Conservation (phyloP, 306 rosid genomes). For the Lathyrus tuberosus region DNA sequence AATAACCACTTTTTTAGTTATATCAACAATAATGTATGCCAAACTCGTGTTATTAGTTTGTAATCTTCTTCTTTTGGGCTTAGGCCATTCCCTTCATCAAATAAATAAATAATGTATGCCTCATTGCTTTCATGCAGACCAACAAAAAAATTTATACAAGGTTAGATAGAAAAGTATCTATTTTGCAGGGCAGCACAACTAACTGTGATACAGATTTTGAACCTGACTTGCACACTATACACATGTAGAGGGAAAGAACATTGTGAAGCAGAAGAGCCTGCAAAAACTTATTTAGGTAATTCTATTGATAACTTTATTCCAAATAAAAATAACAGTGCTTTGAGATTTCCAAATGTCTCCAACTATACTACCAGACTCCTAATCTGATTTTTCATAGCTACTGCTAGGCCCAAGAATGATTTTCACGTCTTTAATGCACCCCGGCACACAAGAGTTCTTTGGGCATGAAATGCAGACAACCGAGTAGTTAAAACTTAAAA, state of each 20-base stretch:
- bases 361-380: slow-evolving; percentile 1
- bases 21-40: slow-evolving; percentile 14
- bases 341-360: slow-evolving; percentile 3
- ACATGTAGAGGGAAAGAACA: slow-evolving; percentile 10
- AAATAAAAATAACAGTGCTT: not conserved
- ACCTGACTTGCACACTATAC: slow-evolving; percentile 21
- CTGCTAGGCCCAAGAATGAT: not conserved
- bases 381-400: slow-evolving; percentile 2
- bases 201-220: not conserved
- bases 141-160: slow-evolving; percentile 6
- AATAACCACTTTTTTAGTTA: slow-evolving; percentile 4
- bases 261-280: not conserved
- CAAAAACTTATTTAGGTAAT: not conserved
- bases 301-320: not conserved
- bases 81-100: no score
- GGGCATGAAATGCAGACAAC: not conserved
- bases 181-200: slow-evolving; percentile 1
- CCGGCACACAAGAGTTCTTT: not conserved
- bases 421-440: not conserved
- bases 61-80: no score
- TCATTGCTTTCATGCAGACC: slow-evolving; percentile 4
- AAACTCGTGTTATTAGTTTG: no score
- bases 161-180: not conserved
- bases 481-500: not conserved
- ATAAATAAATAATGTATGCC: not conserved